A percentile compares a stretch with the other conserved stretches of the same genome.
phyloP scores from a whole-genome alignment of 805 yeast species.

The Candida parachauliodes region DNA sequence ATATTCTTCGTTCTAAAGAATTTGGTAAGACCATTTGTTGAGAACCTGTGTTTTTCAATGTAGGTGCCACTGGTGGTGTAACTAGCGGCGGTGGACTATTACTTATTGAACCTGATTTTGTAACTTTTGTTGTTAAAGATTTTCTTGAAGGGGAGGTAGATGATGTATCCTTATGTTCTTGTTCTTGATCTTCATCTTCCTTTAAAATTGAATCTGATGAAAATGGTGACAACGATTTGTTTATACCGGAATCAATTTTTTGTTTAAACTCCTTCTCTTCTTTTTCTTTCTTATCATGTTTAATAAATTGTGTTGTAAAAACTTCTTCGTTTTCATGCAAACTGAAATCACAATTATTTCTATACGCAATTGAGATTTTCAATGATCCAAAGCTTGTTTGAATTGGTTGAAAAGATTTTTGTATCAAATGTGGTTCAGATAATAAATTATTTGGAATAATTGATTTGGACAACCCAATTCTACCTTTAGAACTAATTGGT shows the following conservation, averaged over 20 bases:
- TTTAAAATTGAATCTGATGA: constrained; percentile 14
- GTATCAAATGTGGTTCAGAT: constrained; percentile 50
- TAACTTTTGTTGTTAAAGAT: constrained; percentile 26
- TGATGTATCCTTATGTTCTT: no score
- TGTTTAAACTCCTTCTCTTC: background rate
- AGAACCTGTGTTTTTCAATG: background rate
- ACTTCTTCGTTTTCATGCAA: constrained; percentile 65
- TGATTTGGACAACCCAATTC: constrained; percentile 78
- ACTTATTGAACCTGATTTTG: constrained; percentile 58
- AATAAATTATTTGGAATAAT: constrained; percentile 32
- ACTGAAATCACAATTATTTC: constrained; percentile 66
- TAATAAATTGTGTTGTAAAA: constrained; percentile 53
- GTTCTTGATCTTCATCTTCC: constrained; percentile 8
- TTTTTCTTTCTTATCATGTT: constrained; percentile 32
- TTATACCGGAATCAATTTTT: no score
- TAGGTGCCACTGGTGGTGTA: constrained; percentile 10
- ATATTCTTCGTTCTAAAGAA: constrained; percentile 35
- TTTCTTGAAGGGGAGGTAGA: constrained; percentile 11
- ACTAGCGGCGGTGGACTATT: constrained; percentile 33
- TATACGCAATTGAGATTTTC: constrained; percentile 72
- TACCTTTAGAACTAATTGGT: constrained; percentile 75
- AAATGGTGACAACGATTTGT: constrained; percentile 22
- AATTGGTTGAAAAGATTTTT: constrained; percentile 65
- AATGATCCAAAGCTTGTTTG: constrained; percentile 73
- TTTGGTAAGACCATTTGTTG: constrained; percentile 15